Base-by-base conservation (phyloP, 306 rosid species). In the Astragalus glycyphyllos region DNA sequence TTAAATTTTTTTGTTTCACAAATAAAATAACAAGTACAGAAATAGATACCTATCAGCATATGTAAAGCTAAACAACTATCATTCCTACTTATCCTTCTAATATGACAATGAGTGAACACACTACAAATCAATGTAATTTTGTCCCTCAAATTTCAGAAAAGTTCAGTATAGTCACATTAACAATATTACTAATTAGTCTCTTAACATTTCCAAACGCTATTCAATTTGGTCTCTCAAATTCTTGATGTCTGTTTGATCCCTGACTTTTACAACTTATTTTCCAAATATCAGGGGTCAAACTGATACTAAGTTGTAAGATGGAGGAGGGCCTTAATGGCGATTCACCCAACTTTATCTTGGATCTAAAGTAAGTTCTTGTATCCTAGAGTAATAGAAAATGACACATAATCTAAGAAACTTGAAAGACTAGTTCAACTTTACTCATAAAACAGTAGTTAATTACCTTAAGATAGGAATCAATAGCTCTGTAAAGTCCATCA, bases 381-480 rank as follows among this genome's bases (percentile, higher is more conserved):
- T 32, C 40, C 41, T 15, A 53, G 58, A 50, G 11, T 16, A 67
- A 23, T 32, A 45, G 17, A 38, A 77, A 69, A 63, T 55, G 55
- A 70, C 38, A 58, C 5, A 34, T 20, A 4, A 46, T 31, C 16
- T 50, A 45, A 56, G 35, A 66, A 49, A 68, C 34, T 40, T 58
- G 40, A 46, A 65, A 65, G 4, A 26, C 7, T 44, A 32, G 40
- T 32, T 57, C 62, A 7, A 53, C 10, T 67, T 26, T 61, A 5
- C 26, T 16, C 49, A 6, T 0, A 59, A 41, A 66, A 32, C 12
- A 58, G 65, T 71, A 57, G 57, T 2, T 12, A 58, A 48, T 75
- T 84, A 91, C 99, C 96, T 91, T 94, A 13, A 94, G 97, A 83
- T 95, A 95, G 55, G 99, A 95, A 81, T 95, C 99, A 13, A 95